A percentile compares a stretch with the other conserved stretches of the same genome.
Conservation (phyloP, 768 basidiomycete genomes). For the Russula emetica region DNA sequence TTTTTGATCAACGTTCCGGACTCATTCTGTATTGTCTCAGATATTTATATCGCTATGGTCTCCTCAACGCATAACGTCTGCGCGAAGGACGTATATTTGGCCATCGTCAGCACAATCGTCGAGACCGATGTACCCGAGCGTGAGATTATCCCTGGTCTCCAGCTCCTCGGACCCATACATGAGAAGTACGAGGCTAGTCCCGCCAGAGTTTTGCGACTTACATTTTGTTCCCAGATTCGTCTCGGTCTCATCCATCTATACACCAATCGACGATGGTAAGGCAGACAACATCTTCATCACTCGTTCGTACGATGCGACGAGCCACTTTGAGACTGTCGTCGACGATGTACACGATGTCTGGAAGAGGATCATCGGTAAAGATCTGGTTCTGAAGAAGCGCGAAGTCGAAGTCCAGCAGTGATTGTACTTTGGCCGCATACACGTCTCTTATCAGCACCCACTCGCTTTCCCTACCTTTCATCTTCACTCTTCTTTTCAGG, state of each 20-base stretch:
- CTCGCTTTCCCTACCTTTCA: slow-evolving; percentile 5
- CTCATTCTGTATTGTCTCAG: slow-evolving; percentile 41
- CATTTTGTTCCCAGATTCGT: slow-evolving; percentile 62
- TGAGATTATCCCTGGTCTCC: slow-evolving; percentile 89
- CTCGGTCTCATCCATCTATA: slow-evolving; percentile 81
- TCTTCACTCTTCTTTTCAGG: neutral
- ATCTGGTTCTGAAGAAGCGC: slow-evolving; percentile 84
- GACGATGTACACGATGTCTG: slow-evolving; percentile 97
- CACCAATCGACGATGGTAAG: slow-evolving; percentile 76
- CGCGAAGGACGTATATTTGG: slow-evolving; percentile 91
- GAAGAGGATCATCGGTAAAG: slow-evolving; percentile 75
- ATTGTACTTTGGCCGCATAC: slow-evolving; percentile 11
- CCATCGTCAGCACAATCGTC: slow-evolving; percentile 97
- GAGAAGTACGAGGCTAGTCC: slow-evolving; percentile 67
- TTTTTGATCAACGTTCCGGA: neutral
- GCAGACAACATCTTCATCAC: slow-evolving; percentile 95
- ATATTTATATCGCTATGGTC: slow-evolving; percentile 98
- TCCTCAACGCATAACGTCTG: slow-evolving; percentile 97
- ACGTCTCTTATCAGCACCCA: slow-evolving; percentile 1
- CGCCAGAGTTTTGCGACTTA: neutral
- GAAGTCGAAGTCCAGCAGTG: slow-evolving; percentile 62
- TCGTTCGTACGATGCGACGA: slow-evolving; percentile 96
- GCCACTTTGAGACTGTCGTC: slow-evolving; percentile 98
- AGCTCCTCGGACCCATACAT: slow-evolving; percentile 85
- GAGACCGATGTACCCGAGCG: slow-evolving; percentile 90